A percentile compares a stretch with the other conserved stretches of the same genome.
Conservation (phyloP, 108 stramenopile species). For the Cyclotella sp. region DNA sequence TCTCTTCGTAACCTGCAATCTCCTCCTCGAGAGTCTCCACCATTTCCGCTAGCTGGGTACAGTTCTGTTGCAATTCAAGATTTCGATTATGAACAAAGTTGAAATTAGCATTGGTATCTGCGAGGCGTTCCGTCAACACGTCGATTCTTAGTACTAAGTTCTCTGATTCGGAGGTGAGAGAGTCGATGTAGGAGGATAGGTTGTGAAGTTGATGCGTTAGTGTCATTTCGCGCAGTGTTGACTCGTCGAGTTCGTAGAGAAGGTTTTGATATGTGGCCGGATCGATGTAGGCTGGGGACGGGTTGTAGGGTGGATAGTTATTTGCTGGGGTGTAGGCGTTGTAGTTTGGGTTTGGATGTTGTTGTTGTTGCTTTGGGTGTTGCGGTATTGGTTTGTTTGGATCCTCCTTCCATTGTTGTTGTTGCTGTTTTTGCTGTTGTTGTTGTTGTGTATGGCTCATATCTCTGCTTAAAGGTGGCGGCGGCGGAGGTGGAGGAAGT, state of each 20-base stretch:
- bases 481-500: conserved; percentile 10
- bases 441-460: background rate
- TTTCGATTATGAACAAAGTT: conserved; percentile 64
- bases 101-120: conserved; percentile 64
- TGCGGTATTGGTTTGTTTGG: background rate
- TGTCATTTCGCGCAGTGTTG: conserved; percentile 52
- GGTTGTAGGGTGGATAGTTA: conserved; percentile 21
- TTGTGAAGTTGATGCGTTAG: conserved; percentile 48
- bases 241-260: conserved; percentile 48
- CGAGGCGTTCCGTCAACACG: conserved; percentile 76
- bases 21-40: conserved; percentile 56
- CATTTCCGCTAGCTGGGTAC: conserved; percentile 55
- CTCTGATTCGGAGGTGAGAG: conserved; percentile 26
- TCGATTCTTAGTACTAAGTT: conserved; percentile 47
- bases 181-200: conserved; percentile 22
- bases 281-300: conserved; percentile 25
- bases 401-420: background rate
- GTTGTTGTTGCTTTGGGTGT: conserved; percentile 1
- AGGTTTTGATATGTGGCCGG: conserved; percentile 39
- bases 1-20: conserved; percentile 47
- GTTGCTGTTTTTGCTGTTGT: conserved; percentile 5
- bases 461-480: background rate
- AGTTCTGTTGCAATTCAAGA: conserved; percentile 71
- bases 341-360: conserved; percentile 8
- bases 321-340: background rate